phyloP scores from a whole-genome alignment of 2,329 filamentous ascomycete species.

The Mollisia scopiformis region DNA sequence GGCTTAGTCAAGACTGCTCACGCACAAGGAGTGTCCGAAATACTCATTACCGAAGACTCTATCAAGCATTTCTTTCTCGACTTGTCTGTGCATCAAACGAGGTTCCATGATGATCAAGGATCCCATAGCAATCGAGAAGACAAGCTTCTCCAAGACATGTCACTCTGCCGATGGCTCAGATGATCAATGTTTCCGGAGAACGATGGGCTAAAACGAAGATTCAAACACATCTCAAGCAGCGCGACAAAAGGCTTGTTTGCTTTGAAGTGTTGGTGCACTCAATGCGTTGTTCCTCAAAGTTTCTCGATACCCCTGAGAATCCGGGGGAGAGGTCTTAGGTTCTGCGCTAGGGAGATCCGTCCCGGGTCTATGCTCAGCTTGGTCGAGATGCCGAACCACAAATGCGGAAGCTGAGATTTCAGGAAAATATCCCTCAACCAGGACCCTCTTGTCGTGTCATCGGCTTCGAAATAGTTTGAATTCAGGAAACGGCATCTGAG shows the following conservation, averaged over 20 bases:
- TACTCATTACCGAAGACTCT: no score
- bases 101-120: no score
- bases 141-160: neutral
- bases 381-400: neutral
- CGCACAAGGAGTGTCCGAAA: no score
- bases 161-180: neutral
- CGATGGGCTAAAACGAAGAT: neutral
- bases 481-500: neutral
- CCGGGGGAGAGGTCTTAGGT: neutral
- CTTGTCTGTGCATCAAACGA: no score
- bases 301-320: neutral
- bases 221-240: neutral
- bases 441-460: neutral
- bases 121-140: neutral
- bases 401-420: neutral
- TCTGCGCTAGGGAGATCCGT: no score
- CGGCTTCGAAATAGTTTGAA: no score
- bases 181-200: neutral
- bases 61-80: no score
- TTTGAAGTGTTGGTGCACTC: neutral
- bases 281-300: neutral
- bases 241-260: neutral
- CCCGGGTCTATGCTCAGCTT: no score
- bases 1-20: no score
- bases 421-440: neutral